These are phyloP conservation scores for Thymus quinquecostatus DNA, from an alignment of 257 asterid species.

Conservation along the genomic window DNA sequence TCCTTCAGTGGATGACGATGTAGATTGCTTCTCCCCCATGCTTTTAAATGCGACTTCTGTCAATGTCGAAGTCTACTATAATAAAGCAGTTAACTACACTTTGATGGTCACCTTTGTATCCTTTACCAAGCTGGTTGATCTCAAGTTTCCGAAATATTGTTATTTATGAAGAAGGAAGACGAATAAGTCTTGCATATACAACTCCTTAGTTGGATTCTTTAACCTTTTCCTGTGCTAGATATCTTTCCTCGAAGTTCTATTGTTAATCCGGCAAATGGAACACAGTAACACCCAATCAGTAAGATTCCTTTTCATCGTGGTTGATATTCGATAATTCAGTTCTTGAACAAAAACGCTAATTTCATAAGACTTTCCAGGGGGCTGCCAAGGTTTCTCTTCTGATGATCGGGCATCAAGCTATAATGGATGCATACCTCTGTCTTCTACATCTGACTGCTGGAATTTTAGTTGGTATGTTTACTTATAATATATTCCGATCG, in stretches of 20 bases:
- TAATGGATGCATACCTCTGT: slow-evolving; percentile 97
- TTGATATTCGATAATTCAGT: slow-evolving; percentile 4
- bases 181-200: slow-evolving; percentile 10
- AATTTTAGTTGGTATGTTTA: slow-evolving; percentile 83
- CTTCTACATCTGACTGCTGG: slow-evolving; percentile 99
- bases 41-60: slow-evolving; percentile 87
- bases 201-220: slow-evolving; percentile 53
- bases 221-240: slow-evolving; percentile 54
- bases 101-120: slow-evolving; percentile 99
- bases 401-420: slow-evolving; percentile 97
- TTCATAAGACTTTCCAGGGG: slow-evolving; percentile 53
- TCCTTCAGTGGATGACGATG: slow-evolving; percentile 94
- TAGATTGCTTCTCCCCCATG: slow-evolving; percentile 96
- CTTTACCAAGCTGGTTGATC: slow-evolving; percentile 43
- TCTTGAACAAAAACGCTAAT: slow-evolving; percentile 12
- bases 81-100: slow-evolving; percentile 93
- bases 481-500: slow-evolving; percentile 13
- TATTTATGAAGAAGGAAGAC: not conserved
- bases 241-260: slow-evolving; percentile 90
- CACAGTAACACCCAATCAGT: slow-evolving; percentile 97
- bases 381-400: slow-evolving; percentile 96
- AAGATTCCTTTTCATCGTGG: slow-evolving; percentile 33
- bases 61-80: slow-evolving; percentile 86
- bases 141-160: slow-evolving; percentile 12
- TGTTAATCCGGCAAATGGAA: slow-evolving; percentile 96